Conservation (phyloP, 768 basidiomycete genomes). For the Termitomyces heimii region DNA sequence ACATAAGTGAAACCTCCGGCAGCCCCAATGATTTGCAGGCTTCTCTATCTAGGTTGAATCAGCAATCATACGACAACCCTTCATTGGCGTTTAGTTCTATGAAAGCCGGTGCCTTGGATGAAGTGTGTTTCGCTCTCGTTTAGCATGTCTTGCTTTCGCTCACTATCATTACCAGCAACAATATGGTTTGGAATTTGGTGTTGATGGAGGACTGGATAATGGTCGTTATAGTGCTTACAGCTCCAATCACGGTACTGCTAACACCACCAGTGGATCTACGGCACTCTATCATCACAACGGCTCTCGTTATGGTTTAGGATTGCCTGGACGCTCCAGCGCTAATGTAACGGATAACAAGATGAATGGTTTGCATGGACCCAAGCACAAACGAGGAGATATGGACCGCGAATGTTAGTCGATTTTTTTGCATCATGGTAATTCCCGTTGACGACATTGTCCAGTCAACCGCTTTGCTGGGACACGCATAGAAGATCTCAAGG, state of each 20-base stretch:
- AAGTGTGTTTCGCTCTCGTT: constrained; percentile 34
- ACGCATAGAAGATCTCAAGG: constrained; percentile 89
- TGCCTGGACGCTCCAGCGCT: constrained; percentile 44
- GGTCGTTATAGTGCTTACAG: constrained; percentile 54
- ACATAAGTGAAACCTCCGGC: constrained; percentile 44
- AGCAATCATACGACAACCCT: constrained; percentile 50
- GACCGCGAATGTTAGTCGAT: constrained; percentile 69
- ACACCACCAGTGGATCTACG: constrained; percentile 55
- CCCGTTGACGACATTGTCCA: constrained; percentile 21
- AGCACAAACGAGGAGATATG: constrained; percentile 91
- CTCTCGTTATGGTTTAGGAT: constrained; percentile 67
- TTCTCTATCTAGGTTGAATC: constrained; percentile 63
- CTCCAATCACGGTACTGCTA: constrained; percentile 20
- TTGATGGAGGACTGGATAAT: constrained; percentile 40
- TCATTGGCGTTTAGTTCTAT: constrained; percentile 51
- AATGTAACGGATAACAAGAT: constrained; percentile 67
- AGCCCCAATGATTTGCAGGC: constrained; percentile 57
- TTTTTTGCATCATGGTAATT: neutral
- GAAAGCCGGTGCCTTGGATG: constrained; percentile 44
- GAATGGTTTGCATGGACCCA: constrained; percentile 87
- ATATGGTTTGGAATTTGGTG: constrained; percentile 53
- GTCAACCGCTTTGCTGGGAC: constrained; percentile 98
- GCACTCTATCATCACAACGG: constrained; percentile 74
- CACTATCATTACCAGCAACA: constrained; percentile 24
- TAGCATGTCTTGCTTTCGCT: constrained; percentile 6